These are phyloP conservation scores for Colletotrichum tropicale DNA, from an alignment of 2,329 filamentous ascomycete species.

Conservation along the genomic window DNA sequence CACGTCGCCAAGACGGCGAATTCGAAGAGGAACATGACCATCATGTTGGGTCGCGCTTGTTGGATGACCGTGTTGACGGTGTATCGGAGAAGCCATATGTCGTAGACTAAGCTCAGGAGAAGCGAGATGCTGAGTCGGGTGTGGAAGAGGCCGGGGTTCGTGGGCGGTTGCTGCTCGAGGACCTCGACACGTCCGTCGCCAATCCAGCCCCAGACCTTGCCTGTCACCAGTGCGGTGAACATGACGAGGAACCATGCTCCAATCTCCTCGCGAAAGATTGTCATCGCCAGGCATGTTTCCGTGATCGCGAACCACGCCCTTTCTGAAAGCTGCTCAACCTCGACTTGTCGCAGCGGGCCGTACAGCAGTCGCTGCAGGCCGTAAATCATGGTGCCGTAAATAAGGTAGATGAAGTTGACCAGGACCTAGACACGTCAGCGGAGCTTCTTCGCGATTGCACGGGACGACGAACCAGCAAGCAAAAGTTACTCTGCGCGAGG, in stretches of 20 bases:
- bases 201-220: slow-evolving; percentile 99
- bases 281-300: slow-evolving; percentile 97
- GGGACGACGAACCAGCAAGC: slow-evolving; percentile 74
- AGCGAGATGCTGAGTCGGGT: slow-evolving; percentile 80
- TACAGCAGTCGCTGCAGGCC: slow-evolving; percentile 90
- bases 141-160: slow-evolving; percentile 89
- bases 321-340: slow-evolving; percentile 96
- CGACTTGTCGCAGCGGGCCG: slow-evolving; percentile 86
- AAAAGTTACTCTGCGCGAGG: slow-evolving; percentile 94
- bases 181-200: slow-evolving; percentile 93
- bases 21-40: slow-evolving; percentile 99
- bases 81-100: slow-evolving; percentile 80
- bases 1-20: slow-evolving; percentile 86
- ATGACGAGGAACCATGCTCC: slow-evolving; percentile 95
- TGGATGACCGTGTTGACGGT: slow-evolving; percentile 82
- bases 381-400: slow-evolving; percentile 82
- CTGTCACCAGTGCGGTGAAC: slow-evolving; percentile 91
- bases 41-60: slow-evolving; percentile 94
- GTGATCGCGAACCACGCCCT: slow-evolving; percentile 98
- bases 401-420: slow-evolving; percentile 85
- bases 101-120: slow-evolving; percentile 78
- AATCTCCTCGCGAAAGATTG: slow-evolving; percentile 94
- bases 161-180: slow-evolving; percentile 91
- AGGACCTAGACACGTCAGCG: slow-evolving; percentile 66
- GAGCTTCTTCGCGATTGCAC: neutral